Conservation (phyloP, 192 early-diverging fungal species). For the Neocallimastix lanati region DNA sequence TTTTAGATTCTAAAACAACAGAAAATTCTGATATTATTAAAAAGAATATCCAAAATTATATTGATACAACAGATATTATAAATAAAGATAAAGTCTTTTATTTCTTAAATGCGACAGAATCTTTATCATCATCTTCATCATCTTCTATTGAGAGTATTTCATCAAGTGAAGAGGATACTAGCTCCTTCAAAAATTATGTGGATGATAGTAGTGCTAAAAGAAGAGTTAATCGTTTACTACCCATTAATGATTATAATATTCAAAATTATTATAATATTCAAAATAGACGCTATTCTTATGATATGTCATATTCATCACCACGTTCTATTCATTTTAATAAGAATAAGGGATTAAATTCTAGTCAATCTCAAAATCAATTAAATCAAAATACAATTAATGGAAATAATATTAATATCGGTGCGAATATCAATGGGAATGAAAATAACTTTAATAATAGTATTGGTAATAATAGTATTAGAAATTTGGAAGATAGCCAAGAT, state of each 20-base stretch:
- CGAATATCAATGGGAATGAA: not conserved
- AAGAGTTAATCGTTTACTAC: not conserved
- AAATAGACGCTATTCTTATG: not conserved
- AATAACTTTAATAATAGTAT: not conserved
- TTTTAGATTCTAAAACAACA: no score
- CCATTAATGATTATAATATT: not conserved
- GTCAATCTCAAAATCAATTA: not conserved
- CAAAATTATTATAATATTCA: not conserved
- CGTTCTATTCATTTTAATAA: not conserved
- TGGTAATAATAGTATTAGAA: not conserved
- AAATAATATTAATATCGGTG: no score
- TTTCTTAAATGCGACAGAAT: not conserved
- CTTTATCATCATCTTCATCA: not conserved
- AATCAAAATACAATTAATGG: no score
- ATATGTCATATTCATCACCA: not conserved
- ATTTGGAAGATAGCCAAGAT: no score
- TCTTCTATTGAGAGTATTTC: not conserved
- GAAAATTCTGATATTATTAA: no score
- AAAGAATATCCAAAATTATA: no score
- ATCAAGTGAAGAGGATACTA: not conserved
- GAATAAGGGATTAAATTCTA: not conserved
- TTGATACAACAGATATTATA: no score
- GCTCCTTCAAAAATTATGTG: not conserved
- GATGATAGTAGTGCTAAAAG: not conserved
- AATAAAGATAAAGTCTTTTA: not conserved